A percentile compares a stretch with the other conserved stretches of the same genome.
Evolutionary conservation across 1,139 yeast genomes (phyloP).

Genomic region (Candida mesenterica): DNA sequence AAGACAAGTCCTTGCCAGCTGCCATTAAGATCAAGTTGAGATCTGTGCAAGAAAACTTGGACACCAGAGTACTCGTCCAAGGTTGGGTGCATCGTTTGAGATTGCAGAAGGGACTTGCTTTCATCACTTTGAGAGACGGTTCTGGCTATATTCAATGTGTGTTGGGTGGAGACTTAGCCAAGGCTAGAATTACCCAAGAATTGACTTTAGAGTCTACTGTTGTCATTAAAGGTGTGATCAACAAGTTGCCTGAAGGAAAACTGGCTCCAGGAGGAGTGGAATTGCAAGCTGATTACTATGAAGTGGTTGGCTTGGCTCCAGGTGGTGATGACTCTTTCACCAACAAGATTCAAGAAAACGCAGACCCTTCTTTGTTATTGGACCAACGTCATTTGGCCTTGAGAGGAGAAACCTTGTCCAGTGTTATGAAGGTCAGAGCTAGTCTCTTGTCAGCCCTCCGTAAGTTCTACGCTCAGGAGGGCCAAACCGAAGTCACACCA

Average conservation of each 20-base stretch:
- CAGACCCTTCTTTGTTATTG: constrained; percentile 87
- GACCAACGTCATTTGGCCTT: constrained; percentile 94
- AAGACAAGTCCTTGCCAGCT: constrained; percentile 69
- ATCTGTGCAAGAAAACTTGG: constrained; percentile 50
- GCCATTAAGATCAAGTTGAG: constrained; percentile 70
- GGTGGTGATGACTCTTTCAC: constrained; percentile 94
- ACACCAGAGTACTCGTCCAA: constrained; percentile 66
- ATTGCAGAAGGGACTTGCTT: constrained; percentile 87
- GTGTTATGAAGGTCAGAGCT: constrained; percentile 97
- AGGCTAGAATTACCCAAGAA: constrained; percentile 79
- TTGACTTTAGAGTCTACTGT: constrained; percentile 88
- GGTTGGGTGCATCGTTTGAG: constrained; percentile 98
- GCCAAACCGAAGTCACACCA: constrained; percentile 88
- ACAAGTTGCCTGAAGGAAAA: constrained; percentile 91
- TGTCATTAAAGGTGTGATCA: constrained; percentile 73
- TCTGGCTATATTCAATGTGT: constrained; percentile 88
- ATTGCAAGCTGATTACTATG: constrained; percentile 84
- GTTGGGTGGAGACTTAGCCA: constrained; percentile 85
- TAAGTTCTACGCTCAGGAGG: constrained; percentile 72
- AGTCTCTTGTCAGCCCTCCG: constrained; percentile 71
- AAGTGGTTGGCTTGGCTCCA: constrained; percentile 90
- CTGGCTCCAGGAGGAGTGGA: constrained; percentile 98
- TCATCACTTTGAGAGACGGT: constrained; percentile 93
- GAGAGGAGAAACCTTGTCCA: constrained; percentile 91
- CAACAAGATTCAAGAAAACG: constrained; percentile 88